Evolutionary conservation across 1,284 basidiomycete genomes (phyloP).

Genomic region (Leccinum pseudoinsigne): DNA sequence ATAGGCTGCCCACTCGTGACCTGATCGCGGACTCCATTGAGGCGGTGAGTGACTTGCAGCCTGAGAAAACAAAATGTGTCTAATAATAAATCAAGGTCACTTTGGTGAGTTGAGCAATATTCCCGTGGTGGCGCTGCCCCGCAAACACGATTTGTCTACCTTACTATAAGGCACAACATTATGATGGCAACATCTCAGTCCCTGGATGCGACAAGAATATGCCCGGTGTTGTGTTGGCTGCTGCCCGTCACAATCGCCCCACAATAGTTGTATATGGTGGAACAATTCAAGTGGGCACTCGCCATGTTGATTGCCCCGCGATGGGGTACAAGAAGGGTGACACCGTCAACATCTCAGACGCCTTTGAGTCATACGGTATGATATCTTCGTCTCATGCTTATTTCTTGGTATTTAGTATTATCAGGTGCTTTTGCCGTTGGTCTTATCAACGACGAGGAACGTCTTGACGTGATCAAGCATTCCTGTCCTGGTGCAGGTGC

Average conservation of each 20-base stretch:
- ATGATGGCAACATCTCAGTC: conserved; percentile 84
- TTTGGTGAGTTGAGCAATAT: conserved; percentile 44
- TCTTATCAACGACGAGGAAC: conserved; percentile 74
- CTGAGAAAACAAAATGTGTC: background rate
- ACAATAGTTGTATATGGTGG: conserved; percentile 87
- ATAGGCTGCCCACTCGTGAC: conserved; percentile 84
- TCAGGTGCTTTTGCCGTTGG: conserved; percentile 72
- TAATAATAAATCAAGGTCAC: conserved; percentile 49
- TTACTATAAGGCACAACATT: conserved; percentile 68
- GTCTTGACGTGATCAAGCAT: conserved; percentile 79
- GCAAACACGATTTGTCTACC: background rate
- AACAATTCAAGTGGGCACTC: conserved; percentile 75
- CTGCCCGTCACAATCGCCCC: conserved; percentile 80
- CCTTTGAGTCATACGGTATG: conserved; percentile 79
- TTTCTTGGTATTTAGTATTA: conserved; percentile 3
- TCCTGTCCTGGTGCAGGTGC: conserved; percentile 80
- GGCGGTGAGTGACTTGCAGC: conserved; percentile 50
- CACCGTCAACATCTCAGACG: conserved; percentile 80
- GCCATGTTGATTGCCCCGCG: conserved; percentile 77
- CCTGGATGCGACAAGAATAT: conserved; percentile 94
- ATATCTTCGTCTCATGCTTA: background rate
- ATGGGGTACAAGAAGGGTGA: conserved; percentile 80
- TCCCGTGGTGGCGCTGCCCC: background rate
- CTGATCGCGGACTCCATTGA: conserved; percentile 92
- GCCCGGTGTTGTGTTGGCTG: conserved; percentile 89